A percentile compares a stretch with the other conserved stretches of the same genome.
These are phyloP conservation scores for Phytophthora lateralis DNA, from an alignment of 352 stramenopile genomes.

Conservation along the genomic window DNA sequence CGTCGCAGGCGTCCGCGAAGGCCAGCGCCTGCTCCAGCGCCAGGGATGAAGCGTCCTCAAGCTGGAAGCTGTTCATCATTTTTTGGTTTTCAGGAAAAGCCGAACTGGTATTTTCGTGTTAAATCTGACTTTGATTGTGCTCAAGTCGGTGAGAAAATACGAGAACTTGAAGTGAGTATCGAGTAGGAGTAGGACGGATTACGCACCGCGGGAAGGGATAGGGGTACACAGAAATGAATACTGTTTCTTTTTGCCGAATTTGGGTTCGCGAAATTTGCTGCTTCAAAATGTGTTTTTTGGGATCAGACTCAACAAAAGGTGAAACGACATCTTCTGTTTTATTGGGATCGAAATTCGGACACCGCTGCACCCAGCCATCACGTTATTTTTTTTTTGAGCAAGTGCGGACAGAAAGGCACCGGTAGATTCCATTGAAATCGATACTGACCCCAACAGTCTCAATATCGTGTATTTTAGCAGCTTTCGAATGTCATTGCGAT, in stretches of 20 bases:
- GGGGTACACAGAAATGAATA: conserved; percentile 7
- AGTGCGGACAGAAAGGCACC: too few species aligned
- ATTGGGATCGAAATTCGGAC: too few species aligned
- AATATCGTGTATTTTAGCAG: too few species aligned
- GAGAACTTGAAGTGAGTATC: conserved; percentile 6
- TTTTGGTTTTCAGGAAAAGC: background rate
- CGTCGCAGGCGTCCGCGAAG: conserved; percentile 49
- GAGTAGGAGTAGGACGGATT: background rate
- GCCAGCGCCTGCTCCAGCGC: conserved; percentile 45
- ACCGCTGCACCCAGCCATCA: too few species aligned
- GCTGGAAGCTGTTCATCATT: conserved; percentile 34
- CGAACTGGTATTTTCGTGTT: background rate
- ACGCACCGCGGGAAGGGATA: background rate
- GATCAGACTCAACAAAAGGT: too few species aligned
- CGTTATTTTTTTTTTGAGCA: too few species aligned
- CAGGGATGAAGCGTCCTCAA: conserved; percentile 30
- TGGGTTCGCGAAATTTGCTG: background rate
- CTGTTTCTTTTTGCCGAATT: background rate
- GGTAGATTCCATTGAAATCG: too few species aligned
- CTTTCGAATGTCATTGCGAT: too few species aligned
- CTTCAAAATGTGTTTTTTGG: too few species aligned
- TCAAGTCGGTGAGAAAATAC: conserved; percentile 9
- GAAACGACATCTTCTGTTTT: too few species aligned
- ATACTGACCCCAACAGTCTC: too few species aligned
- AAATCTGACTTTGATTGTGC: conserved; percentile 19